These are phyloP conservation scores for Ziziphus jujuba DNA, from an alignment of 306 rosid genomes.

Conservation along the genomic window DNA sequence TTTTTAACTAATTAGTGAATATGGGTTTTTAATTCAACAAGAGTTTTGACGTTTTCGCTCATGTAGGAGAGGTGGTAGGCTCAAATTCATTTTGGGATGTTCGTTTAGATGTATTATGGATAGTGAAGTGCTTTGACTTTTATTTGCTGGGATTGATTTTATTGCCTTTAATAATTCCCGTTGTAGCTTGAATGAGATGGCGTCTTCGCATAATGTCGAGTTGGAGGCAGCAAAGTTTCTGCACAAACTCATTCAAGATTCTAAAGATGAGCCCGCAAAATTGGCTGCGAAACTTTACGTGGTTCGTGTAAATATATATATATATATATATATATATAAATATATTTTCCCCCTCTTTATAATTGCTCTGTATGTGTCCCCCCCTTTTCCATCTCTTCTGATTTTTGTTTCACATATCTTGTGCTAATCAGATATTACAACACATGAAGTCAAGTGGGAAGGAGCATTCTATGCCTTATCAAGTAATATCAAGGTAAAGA, in stretches of 20 bases:
- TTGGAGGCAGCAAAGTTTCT: conserved; percentile 99
- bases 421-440: conserved; percentile 77
- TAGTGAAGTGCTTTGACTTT: conserved; percentile 4
- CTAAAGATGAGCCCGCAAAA: conserved; percentile 95
- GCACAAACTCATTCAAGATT: conserved; percentile 97
- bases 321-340: too few species aligned
- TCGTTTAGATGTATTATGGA: neutral
- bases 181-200: conserved; percentile 64
- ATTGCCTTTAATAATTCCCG: conserved; percentile 26
- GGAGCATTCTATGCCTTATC: conserved; percentile 98
- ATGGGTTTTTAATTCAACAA: too few species aligned
- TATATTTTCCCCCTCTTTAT: too few species aligned
- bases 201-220: conserved; percentile 86
- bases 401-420: conserved; percentile 6
- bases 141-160: conserved; percentile 2
- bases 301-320: conserved; percentile 77
- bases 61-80: too few species aligned
- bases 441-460: conserved; percentile 99
- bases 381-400: neutral
- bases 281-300: conserved; percentile 92
- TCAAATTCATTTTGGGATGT: too few species aligned
- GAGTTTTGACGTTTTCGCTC: too few species aligned
- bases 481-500: conserved; percentile 90
- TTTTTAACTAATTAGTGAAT: too few species aligned
- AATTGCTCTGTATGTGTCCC: neutral